A percentile compares a stretch with the other conserved stretches of the same genome.
These are phyloP conservation scores for Calonectria pteridis DNA, from an alignment of 2,329 filamentous ascomycete genomes.

Conservation along the genomic window DNA sequence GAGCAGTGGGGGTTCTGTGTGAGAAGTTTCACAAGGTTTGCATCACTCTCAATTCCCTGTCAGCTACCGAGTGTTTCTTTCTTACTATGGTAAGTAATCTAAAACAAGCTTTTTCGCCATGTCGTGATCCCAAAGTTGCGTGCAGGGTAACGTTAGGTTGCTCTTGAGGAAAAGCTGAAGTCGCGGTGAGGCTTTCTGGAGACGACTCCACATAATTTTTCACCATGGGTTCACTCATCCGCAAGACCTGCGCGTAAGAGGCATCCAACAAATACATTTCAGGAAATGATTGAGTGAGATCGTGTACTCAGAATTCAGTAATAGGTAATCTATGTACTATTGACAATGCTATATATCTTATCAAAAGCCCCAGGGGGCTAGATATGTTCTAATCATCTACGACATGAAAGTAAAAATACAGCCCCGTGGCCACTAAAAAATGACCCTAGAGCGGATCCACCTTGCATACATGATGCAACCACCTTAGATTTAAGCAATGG, in stretches of 20 bases:
- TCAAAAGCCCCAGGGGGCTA: not conserved
- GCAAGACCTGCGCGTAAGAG: not conserved
- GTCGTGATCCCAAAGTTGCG: not conserved
- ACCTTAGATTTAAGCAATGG: slow-evolving; percentile 35
- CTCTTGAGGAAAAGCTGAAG: too few species aligned
- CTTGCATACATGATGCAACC: not conserved
- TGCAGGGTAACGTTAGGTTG: not conserved
- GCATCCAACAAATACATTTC: not conserved
- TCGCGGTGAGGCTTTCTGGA: not conserved
- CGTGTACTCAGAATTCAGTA: not conserved
- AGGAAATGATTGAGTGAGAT: not conserved
- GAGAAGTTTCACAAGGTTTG: not conserved
- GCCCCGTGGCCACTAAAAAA: not conserved
- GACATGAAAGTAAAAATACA: not conserved
- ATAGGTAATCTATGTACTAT: not conserved
- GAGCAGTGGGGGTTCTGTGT: not conserved
- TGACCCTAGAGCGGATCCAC: too few species aligned
- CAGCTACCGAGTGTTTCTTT: not conserved
- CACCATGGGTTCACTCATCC: not conserved
- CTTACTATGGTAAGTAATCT: not conserved
- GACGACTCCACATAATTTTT: not conserved
- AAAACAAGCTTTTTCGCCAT: not conserved
- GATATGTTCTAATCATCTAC: not conserved
- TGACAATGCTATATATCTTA: not conserved
- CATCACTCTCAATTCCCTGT: not conserved